phyloP scores from a whole-genome alignment of 495 filamentous ascomycete species.

The Massariosphaeria phaeospora region DNA sequence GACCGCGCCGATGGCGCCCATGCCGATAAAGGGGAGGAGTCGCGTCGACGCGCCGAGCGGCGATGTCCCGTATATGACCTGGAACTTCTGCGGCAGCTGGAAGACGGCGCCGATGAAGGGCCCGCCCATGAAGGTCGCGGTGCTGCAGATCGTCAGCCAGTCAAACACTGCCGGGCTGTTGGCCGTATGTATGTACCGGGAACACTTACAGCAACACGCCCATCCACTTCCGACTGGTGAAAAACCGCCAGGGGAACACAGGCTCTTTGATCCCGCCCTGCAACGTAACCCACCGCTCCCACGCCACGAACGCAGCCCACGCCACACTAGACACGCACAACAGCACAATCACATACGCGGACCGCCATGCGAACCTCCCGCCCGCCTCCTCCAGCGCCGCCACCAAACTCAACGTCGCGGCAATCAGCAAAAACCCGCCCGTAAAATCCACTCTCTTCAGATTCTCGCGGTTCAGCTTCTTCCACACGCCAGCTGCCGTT shows the following conservation, averaged over 20 bases:
- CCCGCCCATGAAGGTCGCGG: conserved; percentile 1
- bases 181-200: not conserved
- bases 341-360: conserved; percentile 2
- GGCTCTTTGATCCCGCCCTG: not conserved
- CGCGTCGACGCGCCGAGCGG: not conserved
- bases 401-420: conserved; percentile 10
- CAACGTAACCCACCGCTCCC: not conserved
- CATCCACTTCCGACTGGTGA: conserved; percentile 9
- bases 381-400: conserved; percentile 18
- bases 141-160: not conserved
- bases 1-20: not conserved
- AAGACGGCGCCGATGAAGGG: conserved; percentile 5
- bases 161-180: not conserved
- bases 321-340: conserved; percentile 3
- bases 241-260: conserved; percentile 22
- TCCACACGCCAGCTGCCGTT: too few species aligned
- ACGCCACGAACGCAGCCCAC: conserved; percentile 5
- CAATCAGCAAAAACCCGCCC: conserved; percentile 10
- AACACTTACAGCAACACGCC: conserved; percentile 13
- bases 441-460: conserved; percentile 6
- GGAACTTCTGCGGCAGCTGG: conserved; percentile 13
- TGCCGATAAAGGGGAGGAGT: conserved; percentile 1
- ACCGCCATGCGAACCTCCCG: conserved; percentile 16
- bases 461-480: too few species aligned
- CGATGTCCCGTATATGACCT: not conserved